Evolutionary conservation across 164 flowering plant species (phyloP), one percentile per base, ranked within the genome.

Genomic region (Stephania yunnanensis): DNA sequence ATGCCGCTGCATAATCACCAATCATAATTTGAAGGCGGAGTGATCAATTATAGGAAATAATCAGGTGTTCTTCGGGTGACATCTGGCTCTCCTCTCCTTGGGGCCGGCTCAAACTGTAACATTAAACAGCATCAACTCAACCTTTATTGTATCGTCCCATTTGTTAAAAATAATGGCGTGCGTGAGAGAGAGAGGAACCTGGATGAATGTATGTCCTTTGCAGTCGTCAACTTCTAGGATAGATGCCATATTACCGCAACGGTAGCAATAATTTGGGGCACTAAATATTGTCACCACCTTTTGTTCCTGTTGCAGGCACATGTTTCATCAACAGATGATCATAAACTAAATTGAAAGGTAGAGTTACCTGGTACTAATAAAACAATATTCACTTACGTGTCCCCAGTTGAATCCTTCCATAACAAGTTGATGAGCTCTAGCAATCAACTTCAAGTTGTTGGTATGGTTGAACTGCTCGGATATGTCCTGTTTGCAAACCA

Each of bases 371-470:
- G 10, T 22, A 71, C 17, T 31, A 66, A 46, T 30, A 12, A 63
- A 44, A 70, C 22, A 45, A 48, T 17, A 8, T 46, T 29, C 69
- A 45, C 20, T 86, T 86, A 95, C 99, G 87, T 95, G 99, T 25
- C 93, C 95, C 98, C 99, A 95, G 83, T 95, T 95, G 84, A 80
- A 95, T 75, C 99, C 99, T 78, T 95, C 99, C 97, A 95, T 95
- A 70, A 95, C 99, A 72, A 95, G 89, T 84, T 95, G 99, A 74
- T 93, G 99, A 68, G 99, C 99, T 85, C 99, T 88, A 58, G 99
- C 98, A 77, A 95, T 95, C 77, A 95, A 86, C 89, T 93, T 93
- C 61, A 95, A 78, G 78, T 86, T 90, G 85, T 95, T 95, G 69
- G 95, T 88, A 75, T 93, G 97, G 80, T 95, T 92, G 78, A 93